These are phyloP conservation scores for Delonix regia DNA, from an alignment of 306 rosid species.

Conservation along the genomic window DNA sequence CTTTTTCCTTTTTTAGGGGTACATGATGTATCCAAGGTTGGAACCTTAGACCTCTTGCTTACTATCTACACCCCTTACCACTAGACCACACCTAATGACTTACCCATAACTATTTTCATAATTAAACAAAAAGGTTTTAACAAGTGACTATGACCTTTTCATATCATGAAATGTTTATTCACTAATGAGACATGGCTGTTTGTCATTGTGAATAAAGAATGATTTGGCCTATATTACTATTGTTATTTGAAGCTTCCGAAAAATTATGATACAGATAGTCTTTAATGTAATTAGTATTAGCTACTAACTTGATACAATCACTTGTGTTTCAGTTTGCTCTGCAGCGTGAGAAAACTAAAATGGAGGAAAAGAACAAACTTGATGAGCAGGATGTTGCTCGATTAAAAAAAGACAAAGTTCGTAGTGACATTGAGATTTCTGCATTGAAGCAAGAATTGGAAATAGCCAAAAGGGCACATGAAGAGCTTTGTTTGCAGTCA, in stretches of 20 bases:
- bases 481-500: constrained; percentile 57
- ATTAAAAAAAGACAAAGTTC: constrained; percentile 72
- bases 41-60: background rate
- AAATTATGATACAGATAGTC: constrained; percentile 18
- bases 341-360: constrained; percentile 67
- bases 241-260: constrained; percentile 15
- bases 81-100: background rate
- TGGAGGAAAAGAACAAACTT: constrained; percentile 76
- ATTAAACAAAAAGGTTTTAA: background rate
- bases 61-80: background rate
- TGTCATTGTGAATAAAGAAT: constrained; percentile 14
- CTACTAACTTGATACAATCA: constrained; percentile 31
- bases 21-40: background rate
- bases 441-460: constrained; percentile 69
- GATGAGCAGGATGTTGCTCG: constrained; percentile 75
- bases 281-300: constrained; percentile 22
- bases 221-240: constrained; percentile 22
- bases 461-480: constrained; percentile 56
- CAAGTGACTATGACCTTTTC: constrained; percentile 18
- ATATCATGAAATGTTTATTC: constrained; percentile 27
- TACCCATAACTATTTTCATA: constrained; percentile 2
- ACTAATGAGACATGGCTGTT: constrained; percentile 19
- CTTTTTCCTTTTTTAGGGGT: background rate
- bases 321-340: constrained; percentile 40
- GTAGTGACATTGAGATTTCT: constrained; percentile 62